These are phyloP conservation scores for Monosporascus sp. DNA, from an alignment of 2,329 filamentous ascomycete species.

Conservation along the genomic window DNA sequence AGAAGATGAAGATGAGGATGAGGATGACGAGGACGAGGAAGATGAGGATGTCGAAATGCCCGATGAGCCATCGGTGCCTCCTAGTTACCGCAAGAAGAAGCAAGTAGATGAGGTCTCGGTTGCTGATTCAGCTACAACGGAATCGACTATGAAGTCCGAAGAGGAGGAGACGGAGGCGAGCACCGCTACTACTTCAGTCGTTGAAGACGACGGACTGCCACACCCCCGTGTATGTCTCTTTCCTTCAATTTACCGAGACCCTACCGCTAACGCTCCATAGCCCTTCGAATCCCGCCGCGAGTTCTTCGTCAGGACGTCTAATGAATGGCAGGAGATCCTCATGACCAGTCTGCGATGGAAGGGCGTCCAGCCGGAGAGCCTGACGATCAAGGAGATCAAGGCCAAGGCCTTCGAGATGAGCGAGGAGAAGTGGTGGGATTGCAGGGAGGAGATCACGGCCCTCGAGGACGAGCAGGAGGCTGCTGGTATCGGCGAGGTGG, in stretches of 20 bases:
- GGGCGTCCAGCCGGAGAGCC: conserved; percentile 59
- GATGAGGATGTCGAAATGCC: conserved; percentile 53
- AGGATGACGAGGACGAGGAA: conserved; percentile 53
- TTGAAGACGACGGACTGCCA: conserved; percentile 63
- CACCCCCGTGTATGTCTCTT: conserved; percentile 50
- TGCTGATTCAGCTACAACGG: conserved; percentile 31
- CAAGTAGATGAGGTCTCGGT: conserved; percentile 36
- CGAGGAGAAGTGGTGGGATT: conserved; percentile 99
- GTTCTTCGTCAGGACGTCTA: conserved; percentile 83
- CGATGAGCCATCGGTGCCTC: conserved; percentile 43
- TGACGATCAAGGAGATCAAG: conserved; percentile 85
- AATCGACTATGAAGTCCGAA: conserved; percentile 24
- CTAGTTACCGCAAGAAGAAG: conserved; percentile 54
- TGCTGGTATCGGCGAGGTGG: conserved; percentile 89
- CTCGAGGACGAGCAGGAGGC: conserved; percentile 96
- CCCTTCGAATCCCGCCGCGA: conserved; percentile 88
- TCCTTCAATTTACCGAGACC: background rate
- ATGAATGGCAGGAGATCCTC: conserved; percentile 84
- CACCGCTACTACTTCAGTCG: conserved; percentile 43
- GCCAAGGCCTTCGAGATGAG: conserved; percentile 84
- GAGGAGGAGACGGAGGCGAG: conserved; percentile 43
- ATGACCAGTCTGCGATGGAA: conserved; percentile 69
- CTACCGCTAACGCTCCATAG: conserved; percentile 34
- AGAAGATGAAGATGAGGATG: conserved; percentile 45
- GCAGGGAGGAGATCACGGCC: conserved; percentile 83